Evolutionary conservation across 495 filamentous ascomycete species (phyloP), one percentile per base, ranked within the genome.

Genomic region (Patellaria atrata): DNA sequence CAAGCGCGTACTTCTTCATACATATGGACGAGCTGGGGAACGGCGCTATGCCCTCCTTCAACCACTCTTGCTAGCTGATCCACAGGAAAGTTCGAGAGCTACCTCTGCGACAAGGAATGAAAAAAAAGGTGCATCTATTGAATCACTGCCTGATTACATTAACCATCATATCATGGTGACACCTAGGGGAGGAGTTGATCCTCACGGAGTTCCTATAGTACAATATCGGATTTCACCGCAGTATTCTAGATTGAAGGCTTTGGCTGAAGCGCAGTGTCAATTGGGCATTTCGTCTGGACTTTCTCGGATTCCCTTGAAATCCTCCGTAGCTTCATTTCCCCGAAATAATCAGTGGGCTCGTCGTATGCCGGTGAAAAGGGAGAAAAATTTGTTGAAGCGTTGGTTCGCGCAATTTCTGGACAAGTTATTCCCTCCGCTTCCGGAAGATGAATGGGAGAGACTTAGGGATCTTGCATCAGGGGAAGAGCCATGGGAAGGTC

Each of bases 21-120:
- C 77, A 18, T 89, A 91, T 53, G 89, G 84, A 2, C 74, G 87
- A 19, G 55, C 57, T 2, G 86, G 87, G 11, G 70, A 59, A 44
- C 68, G 79, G 27, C 64, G 75, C 30, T 71, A 77, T 22, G 56
- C 76, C 27, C 58, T 93, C 16, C 35, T 82, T 17, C 25, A 52
- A 1, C 46, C 62, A 0, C 41, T 85, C 19, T 40, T 73, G 10
- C 37, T 38, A 9, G 55, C 50, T 9, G 44, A 61, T 27, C 17
- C 25, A 13, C 29, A 28, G 36, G 34, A 21, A 21, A 41, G 10
- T 3, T 29, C 45, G 1, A 37, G 51, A 25, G 36, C 47, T 10
- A n/a, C n/a, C n/a, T n/a, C n/a, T n/a, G n/a, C 25, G 55, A 0
- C 24, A 24, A 6, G 18, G 24, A 6, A 29, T 45, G 10, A 17